These are phyloP conservation scores for Sesbania bispinosa DNA, from an alignment of 306 rosid genomes.

Conservation along the genomic window DNA sequence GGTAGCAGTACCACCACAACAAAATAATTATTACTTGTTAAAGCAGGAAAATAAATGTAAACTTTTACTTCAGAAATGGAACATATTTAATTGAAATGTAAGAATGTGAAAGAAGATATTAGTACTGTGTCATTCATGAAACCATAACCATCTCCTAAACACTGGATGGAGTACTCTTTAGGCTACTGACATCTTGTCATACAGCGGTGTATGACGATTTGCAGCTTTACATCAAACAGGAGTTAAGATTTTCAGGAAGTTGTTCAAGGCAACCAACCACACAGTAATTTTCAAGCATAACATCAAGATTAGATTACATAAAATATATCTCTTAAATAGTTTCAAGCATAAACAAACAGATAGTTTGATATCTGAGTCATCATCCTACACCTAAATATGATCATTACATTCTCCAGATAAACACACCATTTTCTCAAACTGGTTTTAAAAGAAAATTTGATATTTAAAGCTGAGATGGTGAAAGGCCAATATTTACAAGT, in stretches of 20 bases:
- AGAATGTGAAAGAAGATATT: not conserved
- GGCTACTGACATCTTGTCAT: not conserved
- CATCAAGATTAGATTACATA: not conserved
- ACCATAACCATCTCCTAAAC: not conserved
- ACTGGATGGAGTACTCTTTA: not conserved
- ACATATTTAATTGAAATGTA: not conserved
- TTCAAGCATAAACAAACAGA: slow-evolving; percentile 30
- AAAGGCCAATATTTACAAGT: slow-evolving; percentile 5
- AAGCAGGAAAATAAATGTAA: not conserved
- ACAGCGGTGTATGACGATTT: not conserved
- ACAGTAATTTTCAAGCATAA: not conserved
- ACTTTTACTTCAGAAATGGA: not conserved
- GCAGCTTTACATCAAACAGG: not conserved
- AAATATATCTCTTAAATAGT: not conserved
- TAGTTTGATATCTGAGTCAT: slow-evolving; percentile 7
- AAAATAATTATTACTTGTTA: not conserved
- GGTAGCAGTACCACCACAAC: not conserved
- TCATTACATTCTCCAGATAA: slow-evolving; percentile 1
- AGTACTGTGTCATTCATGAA: not conserved
- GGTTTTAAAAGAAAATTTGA: not conserved
- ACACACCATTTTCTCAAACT: not conserved
- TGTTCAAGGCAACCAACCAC: not conserved
- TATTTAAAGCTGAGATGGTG: not conserved
- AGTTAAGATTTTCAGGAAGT: not conserved
- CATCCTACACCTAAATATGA: not conserved